A percentile compares a stretch with the other conserved stretches of the same genome.
Conservation (phyloP, 2,329 filamentous ascomycete species). For the Ophiocordyceps camponoti-rufipedis region DNA sequence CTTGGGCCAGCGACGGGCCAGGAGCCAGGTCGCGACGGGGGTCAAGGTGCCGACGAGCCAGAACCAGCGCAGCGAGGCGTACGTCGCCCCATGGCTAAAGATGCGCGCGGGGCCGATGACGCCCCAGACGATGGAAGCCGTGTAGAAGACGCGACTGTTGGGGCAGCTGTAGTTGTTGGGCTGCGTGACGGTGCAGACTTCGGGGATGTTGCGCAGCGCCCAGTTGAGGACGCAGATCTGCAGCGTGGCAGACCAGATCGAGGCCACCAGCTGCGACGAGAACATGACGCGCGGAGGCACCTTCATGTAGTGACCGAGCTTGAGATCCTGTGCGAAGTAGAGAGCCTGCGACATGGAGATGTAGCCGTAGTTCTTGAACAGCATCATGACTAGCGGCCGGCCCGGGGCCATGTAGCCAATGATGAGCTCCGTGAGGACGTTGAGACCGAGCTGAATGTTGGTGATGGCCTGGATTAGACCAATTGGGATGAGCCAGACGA, state of each 20-base stretch:
- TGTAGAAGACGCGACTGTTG: conserved; percentile 39
- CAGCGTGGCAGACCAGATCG: conserved; percentile 19
- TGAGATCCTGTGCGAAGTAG: conserved; percentile 27
- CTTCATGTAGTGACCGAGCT: conserved; percentile 35
- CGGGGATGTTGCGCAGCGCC: conserved; percentile 26
- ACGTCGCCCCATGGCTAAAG: conserved; percentile 18
- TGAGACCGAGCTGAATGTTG: conserved; percentile 27
- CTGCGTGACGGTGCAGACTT: conserved; percentile 31
- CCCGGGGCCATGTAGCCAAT: conserved; percentile 29
- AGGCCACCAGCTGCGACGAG: conserved; percentile 21
- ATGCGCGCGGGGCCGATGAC: conserved; percentile 27
- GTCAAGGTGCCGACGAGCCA: conserved; percentile 32
- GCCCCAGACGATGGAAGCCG: conserved; percentile 41
- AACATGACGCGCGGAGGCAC: conserved; percentile 33
- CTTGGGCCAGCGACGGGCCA: conserved; percentile 27
- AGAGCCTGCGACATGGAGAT: conserved; percentile 27
- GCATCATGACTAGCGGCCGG: conserved; percentile 28
- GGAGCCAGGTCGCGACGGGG: conserved; percentile 28
- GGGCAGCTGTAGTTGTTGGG: conserved; percentile 35
- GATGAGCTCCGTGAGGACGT: conserved; percentile 30
- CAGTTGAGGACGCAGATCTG: conserved; percentile 20
- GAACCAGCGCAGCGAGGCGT: conserved; percentile 32
- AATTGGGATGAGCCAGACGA: conserved; percentile 22
- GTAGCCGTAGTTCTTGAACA: conserved; percentile 28
- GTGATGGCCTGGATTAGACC: conserved; percentile 29